Base-by-base conservation (phyloP, 2,329 filamentous ascomycete genomes). In the Colletotrichum sansevieriae region DNA sequence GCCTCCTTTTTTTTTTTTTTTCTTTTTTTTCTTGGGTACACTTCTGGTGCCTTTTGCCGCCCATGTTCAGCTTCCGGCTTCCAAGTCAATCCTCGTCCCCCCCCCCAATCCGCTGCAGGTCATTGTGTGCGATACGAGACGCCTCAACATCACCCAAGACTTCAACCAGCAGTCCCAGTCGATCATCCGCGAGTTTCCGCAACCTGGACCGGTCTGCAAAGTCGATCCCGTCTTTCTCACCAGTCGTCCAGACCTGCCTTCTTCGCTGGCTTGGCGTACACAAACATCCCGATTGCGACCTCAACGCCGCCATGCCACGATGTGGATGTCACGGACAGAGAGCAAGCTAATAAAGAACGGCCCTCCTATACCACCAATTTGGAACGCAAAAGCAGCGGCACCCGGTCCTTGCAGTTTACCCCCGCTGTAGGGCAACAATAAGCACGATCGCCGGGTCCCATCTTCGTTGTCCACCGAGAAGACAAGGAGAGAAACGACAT, bases 361-460 rank as follows among this genome's bases (percentile, higher is more conserved):
- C 39, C 44, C 47, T 12, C 5, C 60, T 22, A 10, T 46, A 52
- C 63, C 56, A 49, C 49, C 18, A 39, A 43, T 51, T 46, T 43
- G 44, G 63, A 52, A 54, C 20, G 25, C 63, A 18, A 15, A 18
- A 29, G 29, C 29, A 29, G 39, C 33, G 22, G 35, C 37, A 20
- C 55, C 63, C 55, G 49, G 41, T 56, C 43, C 12, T 41, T 43
- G 63, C 41, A 44, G 25, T 22, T n/a, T 11, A 29, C 7, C 29
- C 29, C 29, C 44, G 39, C 55, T 49, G 56, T 55, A 70, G 56
- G 68, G 65, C 65, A 46, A 64, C 33, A 68, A 68, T 68, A 65
- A 71, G 52, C 56, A 70, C 61, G 56, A 65, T 62, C 66, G 39
- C 20, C 69, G 39, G 65, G 29, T 29, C 57, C 51, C 39, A 59